Percentiles rank a stretch among this genome's conserved stretches.
phyloP scores from a whole-genome alignment of 2,329 filamentous ascomycete genomes.

The Paecilomyces variotii region DNA sequence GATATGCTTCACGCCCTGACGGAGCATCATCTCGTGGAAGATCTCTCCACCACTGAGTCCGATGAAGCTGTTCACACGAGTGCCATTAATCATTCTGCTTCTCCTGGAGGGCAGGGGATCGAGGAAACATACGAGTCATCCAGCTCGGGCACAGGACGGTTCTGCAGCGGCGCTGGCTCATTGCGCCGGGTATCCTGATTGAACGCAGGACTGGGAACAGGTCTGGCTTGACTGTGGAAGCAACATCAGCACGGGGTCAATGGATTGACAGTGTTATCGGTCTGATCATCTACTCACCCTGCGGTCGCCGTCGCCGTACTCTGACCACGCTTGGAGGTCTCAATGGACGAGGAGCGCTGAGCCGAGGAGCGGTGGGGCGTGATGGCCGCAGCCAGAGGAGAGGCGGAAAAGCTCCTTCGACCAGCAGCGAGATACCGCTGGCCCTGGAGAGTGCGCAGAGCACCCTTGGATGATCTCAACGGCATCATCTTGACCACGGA shows the following conservation, averaged over 20 bases:
- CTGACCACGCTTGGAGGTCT: slow-evolving; percentile 34
- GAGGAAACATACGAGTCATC: slow-evolving; percentile 65
- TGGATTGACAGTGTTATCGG: not conserved
- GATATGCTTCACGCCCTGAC: slow-evolving; percentile 84
- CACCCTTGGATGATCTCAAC: slow-evolving; percentile 41
- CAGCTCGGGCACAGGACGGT: slow-evolving; percentile 54
- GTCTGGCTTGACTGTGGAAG: slow-evolving; percentile 44
- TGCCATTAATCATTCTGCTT: slow-evolving; percentile 7
- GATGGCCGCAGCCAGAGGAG: slow-evolving; percentile 36
- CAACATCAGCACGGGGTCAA: not conserved
- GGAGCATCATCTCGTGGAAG: slow-evolving; percentile 98
- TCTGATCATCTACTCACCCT: slow-evolving; percentile 42
- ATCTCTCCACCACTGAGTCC: slow-evolving; percentile 94
- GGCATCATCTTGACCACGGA: slow-evolving; percentile 40
- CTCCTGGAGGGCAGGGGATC: not conserved
- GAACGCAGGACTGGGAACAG: slow-evolving; percentile 55
- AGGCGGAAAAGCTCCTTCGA: slow-evolving; percentile 37
- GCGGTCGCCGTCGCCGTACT: slow-evolving; percentile 44
- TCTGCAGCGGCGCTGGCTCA: slow-evolving; percentile 60
- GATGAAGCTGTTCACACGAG: slow-evolving; percentile 58
- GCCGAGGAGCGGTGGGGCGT: slow-evolving; percentile 39
- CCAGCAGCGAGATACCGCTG: slow-evolving; percentile 31
- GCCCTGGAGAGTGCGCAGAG: slow-evolving; percentile 39
- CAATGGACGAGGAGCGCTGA: slow-evolving; percentile 23
- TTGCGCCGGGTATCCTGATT: slow-evolving; percentile 49